Evolutionary conservation across 768 basidiomycete species (phyloP), one percentile per base, ranked within the genome.

Genomic region (Cyathus striatus): DNA sequence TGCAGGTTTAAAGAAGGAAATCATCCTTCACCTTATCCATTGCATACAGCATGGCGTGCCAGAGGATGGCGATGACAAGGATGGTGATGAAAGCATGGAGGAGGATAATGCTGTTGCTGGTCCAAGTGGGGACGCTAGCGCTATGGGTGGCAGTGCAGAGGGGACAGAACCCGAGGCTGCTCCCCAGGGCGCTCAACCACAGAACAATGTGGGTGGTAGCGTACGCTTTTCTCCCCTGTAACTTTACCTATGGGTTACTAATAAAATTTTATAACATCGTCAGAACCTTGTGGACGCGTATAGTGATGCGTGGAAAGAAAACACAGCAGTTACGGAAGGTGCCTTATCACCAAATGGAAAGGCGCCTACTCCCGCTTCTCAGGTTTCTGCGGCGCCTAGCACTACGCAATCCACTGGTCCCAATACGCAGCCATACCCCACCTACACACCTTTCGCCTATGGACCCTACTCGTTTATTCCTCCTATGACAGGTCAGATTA

Each of bases 221-320:
- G 36, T 38, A 45, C 44, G 5, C 33, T 47, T n/a, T 43, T 44
- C 26, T 39, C 18, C 23, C 44, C 38, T 10, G 5, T n/a, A 10
- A 26, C 32, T 23, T 38, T 34, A 34, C 22, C 5, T 32, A n/a
- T n/a, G n/a, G n/a, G n/a, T n/a, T 30, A n/a, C 20, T 12, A 10
- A 36, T n/a, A 20, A 22, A 3, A 23, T 26, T 34, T 45, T 22
- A 40, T 43, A 44, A 45, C 53, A 50, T 48, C 43, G 57, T 24
- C 55, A 72, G 70, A 64, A 61, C n/a, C 65, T 72, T 23, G 55
- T 70, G 5, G 73, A 79, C 41, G 75, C 76, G 30, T 83, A 75
- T 43, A 70, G 73, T 34, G 72, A 78, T 30, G 79, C 79, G 2
- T 85, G 82, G 82, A 76, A 74, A 41, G 78, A 78, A 13, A 78